These are phyloP conservation scores for Metschnikowia lunata DNA, from an alignment of 805 yeast genomes.

Conservation along the genomic window DNA sequence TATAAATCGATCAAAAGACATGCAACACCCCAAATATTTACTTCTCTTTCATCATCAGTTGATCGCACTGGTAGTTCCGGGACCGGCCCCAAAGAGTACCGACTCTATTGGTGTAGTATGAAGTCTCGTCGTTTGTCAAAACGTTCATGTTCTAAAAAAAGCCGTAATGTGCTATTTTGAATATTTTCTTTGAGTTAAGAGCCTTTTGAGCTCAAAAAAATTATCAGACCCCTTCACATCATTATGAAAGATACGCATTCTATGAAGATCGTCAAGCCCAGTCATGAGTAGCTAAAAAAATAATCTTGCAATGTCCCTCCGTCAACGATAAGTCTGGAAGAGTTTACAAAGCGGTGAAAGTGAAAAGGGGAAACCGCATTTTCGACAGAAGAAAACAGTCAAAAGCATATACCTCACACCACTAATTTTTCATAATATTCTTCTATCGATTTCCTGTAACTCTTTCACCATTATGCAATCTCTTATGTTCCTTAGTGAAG, in stretches of 20 bases:
- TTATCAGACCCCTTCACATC: conserved; percentile 86
- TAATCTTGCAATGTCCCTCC: conserved; percentile 61
- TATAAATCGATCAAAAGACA: conserved; percentile 83
- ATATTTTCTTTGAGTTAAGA: no score
- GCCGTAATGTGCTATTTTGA: conserved; percentile 82
- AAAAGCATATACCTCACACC: no score
- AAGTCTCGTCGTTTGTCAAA: conserved; percentile 45
- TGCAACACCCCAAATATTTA: conserved; percentile 97
- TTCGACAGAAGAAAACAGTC: no score
- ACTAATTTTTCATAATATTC: no score
- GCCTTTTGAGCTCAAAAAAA: conserved; percentile 53
- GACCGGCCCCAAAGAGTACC: conserved; percentile 98
- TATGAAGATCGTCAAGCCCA: conserved; percentile 68
- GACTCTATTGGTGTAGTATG: conserved; percentile 90
- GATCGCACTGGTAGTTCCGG: conserved; percentile 91
- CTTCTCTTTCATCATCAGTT: conserved; percentile 83
- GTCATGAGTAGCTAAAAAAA: conserved; percentile 63
- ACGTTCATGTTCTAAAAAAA: conserved; percentile 71
- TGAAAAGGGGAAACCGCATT: no score
- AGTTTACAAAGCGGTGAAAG: conserved; percentile 73
- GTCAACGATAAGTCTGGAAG: conserved; percentile 64
- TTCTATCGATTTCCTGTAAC: no score
- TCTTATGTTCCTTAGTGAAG: no score
- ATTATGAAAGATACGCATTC: conserved; percentile 65
- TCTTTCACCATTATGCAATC: no score